Evolutionary conservation across 805 yeast species (phyloP).

Genomic region (Yamadazyma takamatsuzukensis): DNA sequence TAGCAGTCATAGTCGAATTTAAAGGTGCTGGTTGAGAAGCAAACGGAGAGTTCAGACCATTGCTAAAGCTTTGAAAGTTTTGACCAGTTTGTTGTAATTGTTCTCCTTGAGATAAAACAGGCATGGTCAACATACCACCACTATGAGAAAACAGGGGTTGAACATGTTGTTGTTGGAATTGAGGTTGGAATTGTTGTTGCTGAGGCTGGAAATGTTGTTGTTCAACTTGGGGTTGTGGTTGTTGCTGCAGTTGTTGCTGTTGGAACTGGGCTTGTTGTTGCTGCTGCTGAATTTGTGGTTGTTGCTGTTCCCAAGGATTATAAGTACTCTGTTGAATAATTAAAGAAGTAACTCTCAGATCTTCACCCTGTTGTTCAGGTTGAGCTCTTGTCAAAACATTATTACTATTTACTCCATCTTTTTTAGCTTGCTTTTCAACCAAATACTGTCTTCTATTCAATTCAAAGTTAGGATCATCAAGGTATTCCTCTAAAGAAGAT

Average conservation of each 20-base stretch:
- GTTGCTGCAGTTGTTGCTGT: slow-evolving; percentile 13
- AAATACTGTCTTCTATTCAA: slow-evolving; percentile 72
- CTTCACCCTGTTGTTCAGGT: too few species aligned
- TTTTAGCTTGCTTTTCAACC: slow-evolving; percentile 54
- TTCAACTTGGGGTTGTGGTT: slow-evolving; percentile 2
- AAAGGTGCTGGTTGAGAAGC: too few species aligned
- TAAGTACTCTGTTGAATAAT: slow-evolving; percentile 35
- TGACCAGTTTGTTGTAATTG: too few species aligned
- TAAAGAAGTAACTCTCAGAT: slow-evolving; percentile 22
- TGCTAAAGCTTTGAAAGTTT: too few species aligned
- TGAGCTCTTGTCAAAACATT: too few species aligned
- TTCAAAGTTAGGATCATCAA: slow-evolving; percentile 83
- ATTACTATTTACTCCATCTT: too few species aligned
- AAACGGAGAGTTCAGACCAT: too few species aligned
- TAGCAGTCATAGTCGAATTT: too few species aligned
- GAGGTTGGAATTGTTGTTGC: slow-evolving; percentile 6
- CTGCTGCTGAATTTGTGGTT: slow-evolving; percentile 2
- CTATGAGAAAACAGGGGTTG: slow-evolving; percentile 2
- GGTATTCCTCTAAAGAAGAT: slow-evolving; percentile 79
- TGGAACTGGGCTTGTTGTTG: slow-evolving; percentile 7
- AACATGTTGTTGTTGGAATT: slow-evolving; percentile 12
- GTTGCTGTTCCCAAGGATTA: slow-evolving; percentile 37
- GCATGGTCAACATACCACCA: slow-evolving; percentile 9
- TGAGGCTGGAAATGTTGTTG: slow-evolving; percentile 3
- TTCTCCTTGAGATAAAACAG: slow-evolving; percentile 14